Base-by-base conservation (phyloP, 352 stramenopile species). In the Aphanomyces astaci region DNA sequence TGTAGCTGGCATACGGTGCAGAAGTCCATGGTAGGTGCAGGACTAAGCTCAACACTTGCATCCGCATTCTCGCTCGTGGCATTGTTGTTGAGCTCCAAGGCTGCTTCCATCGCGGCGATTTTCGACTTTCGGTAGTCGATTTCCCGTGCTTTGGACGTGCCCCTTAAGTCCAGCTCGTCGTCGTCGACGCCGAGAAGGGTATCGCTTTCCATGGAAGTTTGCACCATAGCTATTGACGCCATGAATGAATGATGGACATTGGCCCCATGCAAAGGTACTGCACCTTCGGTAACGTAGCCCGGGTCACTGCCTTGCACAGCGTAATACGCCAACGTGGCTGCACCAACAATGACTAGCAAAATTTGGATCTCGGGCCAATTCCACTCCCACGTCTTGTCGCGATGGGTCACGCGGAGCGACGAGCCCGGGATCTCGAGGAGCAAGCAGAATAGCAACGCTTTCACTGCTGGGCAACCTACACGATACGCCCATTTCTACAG, bases 221-320 rank as follows among this genome's bases (percentile, higher is more conserved):
- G n/a, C 0, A 75, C 33, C 4, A 70, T 63, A 62, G 31, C 27
- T 36, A 60, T 19, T 24, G 22, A n/a, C 27, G 9, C 46, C 19
- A 68, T 25, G 17, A 15, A 17, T 62, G 10, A 19, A 62, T 9
- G 19, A 60, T n/a, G 13, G 19, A n/a, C 22, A 60, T n/a, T n/a
- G 52, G 7, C 15, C 11, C 17, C 15, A 46, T 49, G 32, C 19
- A 11, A 4, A 19, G 19, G 31, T 33, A 27, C 27, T 43, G 22
- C 56, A 78, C 72, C 74, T 73, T 84, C 71, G n/a, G 40, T 70
- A 45, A 82, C 63, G 40, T 75, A 80, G 1, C 73, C 78, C 11
- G 76, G 78, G 45, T 85, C 73, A 43, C 78, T 82, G 7, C 71
- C 65, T 51, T 85, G 76, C 0, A 84, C 36, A 5, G 54, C 43